Evolutionary conservation across 805 yeast genomes (phyloP), one percentile per base, ranked within the genome.

Genomic region (Yarrowia osloensis): DNA sequence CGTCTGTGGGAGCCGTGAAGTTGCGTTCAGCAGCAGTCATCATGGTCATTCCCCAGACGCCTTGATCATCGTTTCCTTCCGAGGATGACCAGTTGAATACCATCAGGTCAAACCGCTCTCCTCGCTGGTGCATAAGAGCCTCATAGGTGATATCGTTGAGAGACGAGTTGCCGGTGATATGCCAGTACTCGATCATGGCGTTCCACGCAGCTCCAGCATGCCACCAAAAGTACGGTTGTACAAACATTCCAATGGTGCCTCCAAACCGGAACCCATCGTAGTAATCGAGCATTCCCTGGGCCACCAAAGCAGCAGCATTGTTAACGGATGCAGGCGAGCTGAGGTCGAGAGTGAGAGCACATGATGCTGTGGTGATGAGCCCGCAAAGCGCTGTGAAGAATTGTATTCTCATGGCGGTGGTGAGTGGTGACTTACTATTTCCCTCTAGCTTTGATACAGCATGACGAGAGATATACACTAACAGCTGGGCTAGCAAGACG

Each of bases 21-120:
- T 91, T 91, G 74, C 88, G 82, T 76, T 94, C 98, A 0, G 96
- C 96, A 0, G 98, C 98, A 31, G 86, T 87, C 89, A 94, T 91
- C 4, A 87, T 96, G 0, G 96, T 89, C 69, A 95, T 81, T 4
- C 97, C 98, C 98, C 98, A 94, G 76, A 94, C 91, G 1, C 90
- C 97, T 80, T 94, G 98, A 81, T 94, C 98, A 82, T 94, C 99
- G 75, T 94, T 94, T 73, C 98, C 99, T 78, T 94, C 98, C 1
- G 97, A 90, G 37, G 92, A 86, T 11, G 93, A 85, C 78, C 92
- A 97, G 77, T 91, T 91, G 69, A 86, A 79, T 4, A 98, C 97
- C 77, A 94, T 87, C 77, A 87, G 95, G 78, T 94, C 88, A 79
- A 85, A 80, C 75, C 87, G 82, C 11, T 84, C 84, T 57, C 94